These are phyloP conservation scores for Pestalotiopsis sp. DNA, from an alignment of 2,329 filamentous ascomycete species.

Conservation along the genomic window DNA sequence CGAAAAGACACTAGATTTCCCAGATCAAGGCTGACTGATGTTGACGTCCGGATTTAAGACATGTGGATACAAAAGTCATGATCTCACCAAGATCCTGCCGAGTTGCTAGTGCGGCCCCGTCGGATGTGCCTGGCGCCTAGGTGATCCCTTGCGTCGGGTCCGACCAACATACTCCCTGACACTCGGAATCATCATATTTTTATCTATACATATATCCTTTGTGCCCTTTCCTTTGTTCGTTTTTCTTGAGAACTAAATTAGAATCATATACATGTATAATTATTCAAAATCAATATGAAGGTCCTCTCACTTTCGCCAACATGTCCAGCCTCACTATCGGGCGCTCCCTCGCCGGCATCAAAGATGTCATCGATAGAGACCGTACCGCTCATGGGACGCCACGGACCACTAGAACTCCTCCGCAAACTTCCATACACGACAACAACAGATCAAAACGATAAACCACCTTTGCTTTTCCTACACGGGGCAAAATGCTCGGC, in stretches of 20 bases:
- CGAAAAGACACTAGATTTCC: not conserved
- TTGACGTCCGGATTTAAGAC: not conserved
- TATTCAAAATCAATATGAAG: too few species aligned
- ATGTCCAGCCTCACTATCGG: not conserved
- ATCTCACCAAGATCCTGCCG: not conserved
- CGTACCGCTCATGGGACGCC: slow-evolving; percentile 3
- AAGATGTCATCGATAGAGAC: not conserved
- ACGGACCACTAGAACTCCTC: slow-evolving; percentile 12
- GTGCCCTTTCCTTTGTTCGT: not conserved
- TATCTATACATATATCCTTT: not conserved
- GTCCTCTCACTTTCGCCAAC: not conserved
- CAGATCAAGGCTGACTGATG: not conserved
- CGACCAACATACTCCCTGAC: not conserved
- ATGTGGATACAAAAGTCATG: not conserved
- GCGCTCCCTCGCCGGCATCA: not conserved
- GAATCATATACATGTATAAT: too few species aligned
- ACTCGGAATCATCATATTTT: not conserved
- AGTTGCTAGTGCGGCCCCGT: not conserved
- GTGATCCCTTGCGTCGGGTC: not conserved
- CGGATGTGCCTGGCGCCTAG: not conserved
- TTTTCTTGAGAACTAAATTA: not conserved
- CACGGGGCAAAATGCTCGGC: slow-evolving; percentile 15
- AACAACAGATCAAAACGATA: not conserved
- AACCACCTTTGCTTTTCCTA: slow-evolving; percentile 14
- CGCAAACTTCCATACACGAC: slow-evolving; percentile 1